Percentiles rank a stretch among this genome's conserved stretches.
These are phyloP conservation scores for Fistulifera pelliculosa DNA, from an alignment of 108 stramenopile species.

Conservation along the genomic window DNA sequence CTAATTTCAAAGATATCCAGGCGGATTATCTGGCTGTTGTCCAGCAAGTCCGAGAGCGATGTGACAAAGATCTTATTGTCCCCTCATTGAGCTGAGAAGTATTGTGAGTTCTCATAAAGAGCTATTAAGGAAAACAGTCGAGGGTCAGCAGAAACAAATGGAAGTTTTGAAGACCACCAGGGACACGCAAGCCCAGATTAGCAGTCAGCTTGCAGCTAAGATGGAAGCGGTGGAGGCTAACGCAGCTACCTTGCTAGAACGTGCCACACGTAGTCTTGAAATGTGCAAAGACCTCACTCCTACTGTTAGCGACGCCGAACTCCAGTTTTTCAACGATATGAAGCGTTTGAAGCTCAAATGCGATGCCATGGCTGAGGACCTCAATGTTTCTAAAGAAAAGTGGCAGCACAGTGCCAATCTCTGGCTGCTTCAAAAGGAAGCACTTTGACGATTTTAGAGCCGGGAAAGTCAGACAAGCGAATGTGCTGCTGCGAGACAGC, in stretches of 20 bases:
- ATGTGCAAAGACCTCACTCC: slow-evolving; percentile 53
- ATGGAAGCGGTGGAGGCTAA: slow-evolving; percentile 28
- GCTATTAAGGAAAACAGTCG: slow-evolving; percentile 87
- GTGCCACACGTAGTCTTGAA: slow-evolving; percentile 48
- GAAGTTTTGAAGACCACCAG: slow-evolving; percentile 23
- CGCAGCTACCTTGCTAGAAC: slow-evolving; percentile 37
- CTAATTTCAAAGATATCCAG: slow-evolving; percentile 28
- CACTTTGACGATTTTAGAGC: no score
- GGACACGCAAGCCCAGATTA: slow-evolving; percentile 25
- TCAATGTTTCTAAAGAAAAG: no score
- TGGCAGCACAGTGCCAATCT: no score
- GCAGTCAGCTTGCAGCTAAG: slow-evolving; percentile 22
- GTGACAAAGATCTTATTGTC: slow-evolving; percentile 57
- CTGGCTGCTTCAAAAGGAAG: no score
- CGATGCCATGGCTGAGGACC: no score
- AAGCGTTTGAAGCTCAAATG: slow-evolving; percentile 8
- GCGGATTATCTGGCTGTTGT: slow-evolving; percentile 56
- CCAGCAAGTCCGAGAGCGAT: slow-evolving; percentile 42
- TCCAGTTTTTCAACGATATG: slow-evolving; percentile 56
- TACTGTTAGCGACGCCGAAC: slow-evolving; percentile 64
- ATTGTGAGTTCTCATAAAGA: slow-evolving; percentile 82
- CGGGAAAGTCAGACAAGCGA: no score
- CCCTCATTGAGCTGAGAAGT: slow-evolving; percentile 51
- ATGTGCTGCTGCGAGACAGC: no score
- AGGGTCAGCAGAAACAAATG: slow-evolving; percentile 8